A percentile compares a stretch with the other conserved stretches of the same genome.
These are phyloP conservation scores for Vicia faba DNA, from an alignment of 306 rosid genomes.

Conservation along the genomic window DNA sequence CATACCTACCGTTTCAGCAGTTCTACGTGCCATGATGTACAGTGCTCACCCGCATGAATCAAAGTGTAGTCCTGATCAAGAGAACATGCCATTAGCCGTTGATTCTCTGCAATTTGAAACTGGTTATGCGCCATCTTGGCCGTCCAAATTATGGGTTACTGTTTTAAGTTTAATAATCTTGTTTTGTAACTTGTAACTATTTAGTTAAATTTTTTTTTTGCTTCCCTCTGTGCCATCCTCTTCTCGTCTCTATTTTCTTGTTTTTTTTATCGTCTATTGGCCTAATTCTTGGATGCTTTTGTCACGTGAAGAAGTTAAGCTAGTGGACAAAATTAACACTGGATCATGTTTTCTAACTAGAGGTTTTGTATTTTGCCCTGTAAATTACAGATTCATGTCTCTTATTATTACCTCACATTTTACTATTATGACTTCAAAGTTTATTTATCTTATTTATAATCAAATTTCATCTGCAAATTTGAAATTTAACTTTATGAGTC, in stretches of 20 bases:
- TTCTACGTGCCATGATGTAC: slow-evolving; percentile 90
- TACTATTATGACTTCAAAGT: background rate
- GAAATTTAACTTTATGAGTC: background rate
- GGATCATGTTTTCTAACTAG: slow-evolving; percentile 43
- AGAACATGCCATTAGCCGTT: slow-evolving; percentile 98
- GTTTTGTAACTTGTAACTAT: slow-evolving; percentile 8
- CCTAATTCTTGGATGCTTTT: slow-evolving; percentile 45
- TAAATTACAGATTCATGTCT: slow-evolving; percentile 42
- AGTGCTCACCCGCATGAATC: slow-evolving; percentile 79
- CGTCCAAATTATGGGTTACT: slow-evolving; percentile 42
- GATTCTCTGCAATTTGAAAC: slow-evolving; percentile 81
- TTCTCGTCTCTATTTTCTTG: background rate
- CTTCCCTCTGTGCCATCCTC: background rate
- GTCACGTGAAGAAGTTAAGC: slow-evolving; percentile 77
- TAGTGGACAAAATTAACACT: slow-evolving; percentile 56
- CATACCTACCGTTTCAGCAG: slow-evolving; percentile 97
- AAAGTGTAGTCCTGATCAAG: slow-evolving; percentile 94
- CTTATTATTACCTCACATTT: background rate
- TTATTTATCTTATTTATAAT: too few relatives aligned
- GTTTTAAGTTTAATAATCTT: slow-evolving; percentile 54
- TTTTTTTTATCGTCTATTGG: background rate
- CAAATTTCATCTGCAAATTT: too few relatives aligned
- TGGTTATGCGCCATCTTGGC: slow-evolving; percentile 46
- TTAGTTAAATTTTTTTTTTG: slow-evolving; percentile 3
- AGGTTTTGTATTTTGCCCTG: slow-evolving; percentile 44